Evolutionary conservation across 768 basidiomycete genomes (phyloP).

Genomic region (Termitomyces sp.): DNA sequence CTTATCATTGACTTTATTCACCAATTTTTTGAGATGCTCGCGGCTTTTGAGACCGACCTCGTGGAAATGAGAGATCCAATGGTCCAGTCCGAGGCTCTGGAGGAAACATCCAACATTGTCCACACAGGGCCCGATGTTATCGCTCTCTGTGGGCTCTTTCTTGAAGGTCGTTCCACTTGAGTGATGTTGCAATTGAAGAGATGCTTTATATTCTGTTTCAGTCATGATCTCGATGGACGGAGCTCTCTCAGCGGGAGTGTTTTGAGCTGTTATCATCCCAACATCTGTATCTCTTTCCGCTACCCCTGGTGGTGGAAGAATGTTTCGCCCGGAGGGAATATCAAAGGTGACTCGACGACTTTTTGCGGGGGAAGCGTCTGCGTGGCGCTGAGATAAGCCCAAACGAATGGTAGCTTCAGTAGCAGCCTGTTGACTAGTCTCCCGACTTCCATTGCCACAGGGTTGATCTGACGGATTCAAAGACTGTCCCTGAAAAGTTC

Average conservation of each 20-base stretch:
- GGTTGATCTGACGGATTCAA: not conserved
- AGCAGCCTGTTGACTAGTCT: not conserved
- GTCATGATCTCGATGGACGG: not conserved
- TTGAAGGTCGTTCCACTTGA: not conserved
- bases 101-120: not conserved
- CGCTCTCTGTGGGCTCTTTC: not conserved
- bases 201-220: not conserved
- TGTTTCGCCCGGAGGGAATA: not conserved
- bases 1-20: not conserved
- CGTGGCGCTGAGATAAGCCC: not conserved
- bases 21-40: not conserved
- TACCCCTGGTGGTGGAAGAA: not conserved
- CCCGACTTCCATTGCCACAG: not conserved
- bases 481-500: not conserved
- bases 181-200: not conserved
- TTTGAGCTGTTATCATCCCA: not conserved
- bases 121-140: not conserved
- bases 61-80: not conserved
- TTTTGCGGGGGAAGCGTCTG: not conserved
- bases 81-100: not conserved
- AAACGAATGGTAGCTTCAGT: not conserved
- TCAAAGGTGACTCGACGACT: not conserved
- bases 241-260: not conserved
- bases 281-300: not conserved
- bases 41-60: not conserved